Evolutionary conservation across 2,329 filamentous ascomycete species (phyloP), one percentile per base, ranked within the genome.

Genomic region (Tolypocladium inflatum): DNA sequence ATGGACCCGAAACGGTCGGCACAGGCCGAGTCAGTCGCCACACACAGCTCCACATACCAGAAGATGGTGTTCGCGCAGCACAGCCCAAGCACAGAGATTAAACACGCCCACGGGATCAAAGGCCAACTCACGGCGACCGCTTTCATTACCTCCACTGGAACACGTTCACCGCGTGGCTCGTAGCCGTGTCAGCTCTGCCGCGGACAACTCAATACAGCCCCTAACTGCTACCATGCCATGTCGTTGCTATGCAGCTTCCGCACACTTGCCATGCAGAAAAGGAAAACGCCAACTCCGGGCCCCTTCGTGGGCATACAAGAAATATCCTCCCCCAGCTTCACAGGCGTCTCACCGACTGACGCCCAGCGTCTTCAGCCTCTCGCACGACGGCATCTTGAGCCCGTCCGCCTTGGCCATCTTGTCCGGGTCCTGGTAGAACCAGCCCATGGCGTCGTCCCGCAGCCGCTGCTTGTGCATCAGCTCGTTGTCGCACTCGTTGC

Each of bases 371-470:
- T 76, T 71, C 60, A 86, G 69, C 61, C 80, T 74, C 60, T 77
- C 71, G 67, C 84, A 87, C 57, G 77, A 76, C 19, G 76, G 75
- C 76, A 78, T 80, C 60, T 77, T 74, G 61, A 75, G 80, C 21
- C 73, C 71, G 39, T 79, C 73, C 37, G 92, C 92, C 59, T 84
- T 73, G 61, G 86, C 82, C 84, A 96, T 84, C 77, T 91, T 91
- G 61, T 87, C 86, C 56, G 85, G 79, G 67, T 97, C 91, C 57
- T 86, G 84, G 71, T 85, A 91, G 68, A 96, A 91, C 88, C 91
- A 96, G 4, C 92, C 92, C 65, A 89, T 85, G 0, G 92, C 91
- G 54, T 90, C 87, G 62, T 96, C 85, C 61, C 86, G 78, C 72
- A 91, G 77, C 62, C 85, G 79, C 68, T 85, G 81, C 71, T 87